phyloP scores from a whole-genome alignment of 1,139 yeast species.

The Sugiyamaella xylanicola region DNA sequence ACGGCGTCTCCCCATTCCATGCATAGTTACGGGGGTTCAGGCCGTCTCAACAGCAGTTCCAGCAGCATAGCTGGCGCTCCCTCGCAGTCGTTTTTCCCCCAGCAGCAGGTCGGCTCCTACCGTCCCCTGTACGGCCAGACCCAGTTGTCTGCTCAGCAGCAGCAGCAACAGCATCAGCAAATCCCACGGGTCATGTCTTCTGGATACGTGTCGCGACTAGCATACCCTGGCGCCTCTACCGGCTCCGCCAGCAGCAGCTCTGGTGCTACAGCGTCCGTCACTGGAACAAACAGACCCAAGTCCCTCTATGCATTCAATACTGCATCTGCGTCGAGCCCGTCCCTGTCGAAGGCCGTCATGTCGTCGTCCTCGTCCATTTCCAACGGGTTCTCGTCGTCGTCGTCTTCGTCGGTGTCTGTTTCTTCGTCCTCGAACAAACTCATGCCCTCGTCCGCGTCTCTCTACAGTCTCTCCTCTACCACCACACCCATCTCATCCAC shows the following conservation, averaged over 20 bases:
- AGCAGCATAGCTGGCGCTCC: slow-evolving; percentile 1
- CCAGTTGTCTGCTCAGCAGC: slow-evolving; percentile 16
- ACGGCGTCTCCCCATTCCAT: slow-evolving; percentile 11
- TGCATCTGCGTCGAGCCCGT: slow-evolving; percentile 18
- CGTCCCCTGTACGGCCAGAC: slow-evolving; percentile 20
- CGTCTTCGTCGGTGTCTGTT: slow-evolving; percentile 15
- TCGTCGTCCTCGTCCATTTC: slow-evolving; percentile 10
- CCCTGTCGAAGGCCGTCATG: slow-evolving; percentile 5
- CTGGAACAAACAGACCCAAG: slow-evolving; percentile 26
- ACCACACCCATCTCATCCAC: slow-evolving; percentile 9
- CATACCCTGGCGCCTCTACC: slow-evolving; percentile 3
- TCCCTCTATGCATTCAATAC: slow-evolving; percentile 23
- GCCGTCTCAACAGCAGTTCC: slow-evolving; percentile 8
- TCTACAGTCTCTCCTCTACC: slow-evolving; percentile 11
- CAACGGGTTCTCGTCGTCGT: slow-evolving; percentile 12
- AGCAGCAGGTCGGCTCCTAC: slow-evolving; percentile 15
- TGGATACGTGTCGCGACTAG: slow-evolving; percentile 19
- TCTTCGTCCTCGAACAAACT: slow-evolving; percentile 12
- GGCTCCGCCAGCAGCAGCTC: neutral
- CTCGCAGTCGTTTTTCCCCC: neutral
- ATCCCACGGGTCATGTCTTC: slow-evolving; percentile 22
- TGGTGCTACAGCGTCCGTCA: neutral
- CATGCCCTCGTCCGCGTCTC: slow-evolving; percentile 12
- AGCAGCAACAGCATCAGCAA: slow-evolving; percentile 17
- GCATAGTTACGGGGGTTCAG: slow-evolving; percentile 1